Evolutionary conservation across 352 stramenopile genomes (phyloP), one percentile per base, ranked within the genome.

Genomic region (Peronospora farinosa): DNA sequence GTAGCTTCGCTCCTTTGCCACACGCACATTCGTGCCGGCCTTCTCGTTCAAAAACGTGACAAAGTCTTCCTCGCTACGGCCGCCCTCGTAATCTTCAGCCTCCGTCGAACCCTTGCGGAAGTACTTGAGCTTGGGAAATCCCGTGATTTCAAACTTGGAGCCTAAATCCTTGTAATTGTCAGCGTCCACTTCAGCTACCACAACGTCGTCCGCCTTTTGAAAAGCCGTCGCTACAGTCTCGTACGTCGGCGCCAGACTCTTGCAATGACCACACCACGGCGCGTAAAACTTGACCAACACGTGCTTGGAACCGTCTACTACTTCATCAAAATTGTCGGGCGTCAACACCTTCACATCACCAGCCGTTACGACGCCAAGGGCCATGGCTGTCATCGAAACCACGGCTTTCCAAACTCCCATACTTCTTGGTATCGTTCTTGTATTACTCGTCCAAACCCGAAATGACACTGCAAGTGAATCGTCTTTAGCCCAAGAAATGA

Each of bases 51-150:
- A 47, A 60, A 85, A 94, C 31, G 32, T 54, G 15, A 73, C 63
- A 46, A 97, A 77, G 54, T 90, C 78, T n/a, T 90, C 79, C 42
- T 94, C 86, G 16, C 56, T 65, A 47, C 89, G 85, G 40, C 89
- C 88, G 38, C 84, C 81, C 40, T 72, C 76, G 72, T 97, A 97
- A 39, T 88, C 78, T 41, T 95, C 84, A 5, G 80, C 63, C 30
- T 86, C 69, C 16, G 72, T 95, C 25, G 73, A 80, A 13, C 81
- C 82, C 48, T 81, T 74, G 1, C 76, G 68, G 65, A 96, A 95
- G 55, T 86, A 96, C 77, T 96, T 97, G 54, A 97, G 72, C 47
- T 89, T 97, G 30, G 92, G 92, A 66, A 96, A 97, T n/a, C 91
- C 92, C 35, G 67, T 81, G 8, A 97, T 81, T 41, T 78, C 87